Evolutionary conservation across 306 rosid species (phyloP), one percentile per base, ranked within the genome.

Genomic region (Sicyos baderoa): DNA sequence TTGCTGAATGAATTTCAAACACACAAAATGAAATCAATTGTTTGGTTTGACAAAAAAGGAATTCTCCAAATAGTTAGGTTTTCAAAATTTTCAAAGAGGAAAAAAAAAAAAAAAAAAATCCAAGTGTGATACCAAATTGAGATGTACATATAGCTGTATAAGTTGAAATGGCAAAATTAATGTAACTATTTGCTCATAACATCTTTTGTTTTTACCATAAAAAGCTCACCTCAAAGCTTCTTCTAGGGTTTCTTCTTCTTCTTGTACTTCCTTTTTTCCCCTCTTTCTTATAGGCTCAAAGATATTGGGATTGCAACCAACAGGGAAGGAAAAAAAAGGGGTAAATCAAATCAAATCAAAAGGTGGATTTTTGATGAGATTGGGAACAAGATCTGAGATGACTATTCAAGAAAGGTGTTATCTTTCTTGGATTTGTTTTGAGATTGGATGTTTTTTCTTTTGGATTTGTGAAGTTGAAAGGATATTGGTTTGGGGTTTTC

Each of bases 401-500:
- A 64, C 53, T 18, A 63, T 9, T 42, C 37, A 64, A 64, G 51
- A 62, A 18, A 35, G 40, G 11, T 4, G 44, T 45, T 65, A 19
- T 14, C 19, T 44, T 14, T 40, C 19, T 19, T 37, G 37, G 37
- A 32, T 32, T 32, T 32, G 37, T 32, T 32, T 32, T 1, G 37
- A 32, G 37, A 32, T 32, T 3, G 37, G 37, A 32, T 32, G 37
- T 37, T 44, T 29, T 35, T 65, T 23, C 15, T 16, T 2, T 14
- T 60, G 25, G 25, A 15, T 14, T 47, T 66, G 14, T 23, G 72
- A 23, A 67, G 18, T 37, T 48, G 72, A 23, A 48, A 45, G 56
- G 72, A 67, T 67, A 47, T 67, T 67, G 56, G 72, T 47, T 67
- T 67, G 55, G 72, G 72, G 56, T 23, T 67, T 67, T 19, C 72